Conservation (phyloP, 2,329 filamentous ascomycete genomes). For the Orbilia blumenaviensis region DNA sequence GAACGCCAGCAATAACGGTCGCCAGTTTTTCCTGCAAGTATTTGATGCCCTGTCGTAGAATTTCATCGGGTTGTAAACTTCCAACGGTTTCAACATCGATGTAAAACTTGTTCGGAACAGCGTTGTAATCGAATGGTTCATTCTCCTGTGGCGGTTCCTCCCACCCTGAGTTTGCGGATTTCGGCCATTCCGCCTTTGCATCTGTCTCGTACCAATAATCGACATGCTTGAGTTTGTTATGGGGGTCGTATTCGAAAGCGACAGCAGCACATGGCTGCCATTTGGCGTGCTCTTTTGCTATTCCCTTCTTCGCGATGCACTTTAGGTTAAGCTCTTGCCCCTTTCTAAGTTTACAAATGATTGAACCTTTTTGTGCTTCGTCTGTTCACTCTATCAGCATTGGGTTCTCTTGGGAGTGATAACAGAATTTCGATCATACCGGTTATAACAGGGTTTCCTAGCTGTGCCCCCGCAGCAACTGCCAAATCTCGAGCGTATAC, state of each 20-base stretch:
- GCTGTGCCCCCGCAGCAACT: slow-evolving; percentile 64
- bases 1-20: slow-evolving; percentile 73
- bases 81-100: slow-evolving; percentile 91
- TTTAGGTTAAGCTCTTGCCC: slow-evolving; percentile 89
- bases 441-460: slow-evolving; percentile 57
- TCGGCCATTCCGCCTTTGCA: slow-evolving; percentile 84
- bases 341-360: slow-evolving; percentile 89
- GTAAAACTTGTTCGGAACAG: slow-evolving; percentile 85
- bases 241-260: slow-evolving; percentile 96
- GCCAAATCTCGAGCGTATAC: slow-evolving; percentile 91
- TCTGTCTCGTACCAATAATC: slow-evolving; percentile 96
- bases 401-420: slow-evolving; percentile 68
- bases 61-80: slow-evolving; percentile 85
- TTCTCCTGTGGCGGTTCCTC: slow-evolving; percentile 82
- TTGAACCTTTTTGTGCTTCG: slow-evolving; percentile 78
- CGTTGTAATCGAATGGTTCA: slow-evolving; percentile 90
- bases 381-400: slow-evolving; percentile 79
- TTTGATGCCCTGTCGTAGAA: slow-evolving; percentile 87
- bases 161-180: slow-evolving; percentile 79
- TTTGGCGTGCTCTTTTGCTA: slow-evolving; percentile 98
- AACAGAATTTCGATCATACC: slow-evolving; percentile 67
- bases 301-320: slow-evolving; percentile 97
- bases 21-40: slow-evolving; percentile 91
- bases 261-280: slow-evolving; percentile 94
- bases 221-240: slow-evolving; percentile 91